A percentile compares a stretch with the other conserved stretches of the same genome.
Conservation (phyloP, 768 basidiomycete species). For the Pleurotus giganteus region DNA sequence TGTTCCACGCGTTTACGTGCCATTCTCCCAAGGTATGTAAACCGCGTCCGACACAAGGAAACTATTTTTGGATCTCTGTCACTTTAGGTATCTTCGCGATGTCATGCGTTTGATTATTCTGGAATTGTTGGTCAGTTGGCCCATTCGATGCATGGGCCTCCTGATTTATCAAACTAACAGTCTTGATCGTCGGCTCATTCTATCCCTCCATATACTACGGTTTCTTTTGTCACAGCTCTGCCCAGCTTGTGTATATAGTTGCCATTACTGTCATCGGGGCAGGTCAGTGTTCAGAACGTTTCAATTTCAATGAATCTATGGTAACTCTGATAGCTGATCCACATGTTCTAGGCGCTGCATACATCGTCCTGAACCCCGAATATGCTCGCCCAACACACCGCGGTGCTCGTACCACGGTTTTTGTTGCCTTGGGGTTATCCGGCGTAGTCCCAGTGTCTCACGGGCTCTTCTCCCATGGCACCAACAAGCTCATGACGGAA, state of each 20-base stretch:
- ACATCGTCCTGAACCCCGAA: slow-evolving; percentile 75
- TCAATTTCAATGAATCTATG: slow-evolving; percentile 11
- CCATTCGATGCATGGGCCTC: slow-evolving; percentile 10
- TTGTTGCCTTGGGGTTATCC: slow-evolving; percentile 73
- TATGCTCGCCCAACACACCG: slow-evolving; percentile 76
- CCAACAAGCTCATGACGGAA: slow-evolving; percentile 47
- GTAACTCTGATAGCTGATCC: slow-evolving; percentile 18
- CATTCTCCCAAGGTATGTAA: slow-evolving; percentile 64
- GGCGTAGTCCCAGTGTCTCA: slow-evolving; percentile 71
- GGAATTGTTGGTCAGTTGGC: slow-evolving; percentile 57
- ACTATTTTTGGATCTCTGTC: slow-evolving; percentile 12
- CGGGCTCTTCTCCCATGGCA: slow-evolving; percentile 56
- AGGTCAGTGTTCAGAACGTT: slow-evolving; percentile 42
- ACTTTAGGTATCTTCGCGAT: slow-evolving; percentile 52
- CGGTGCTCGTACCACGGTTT: slow-evolving; percentile 73
- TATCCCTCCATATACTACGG: slow-evolving; percentile 77
- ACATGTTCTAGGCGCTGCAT: slow-evolving; percentile 52
- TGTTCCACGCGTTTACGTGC: slow-evolving; percentile 70
- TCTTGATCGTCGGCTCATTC: slow-evolving; percentile 76
- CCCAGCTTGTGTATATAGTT: slow-evolving; percentile 54
- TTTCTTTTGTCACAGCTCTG: slow-evolving; percentile 62
- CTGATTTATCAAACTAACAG: slow-evolving; percentile 20
- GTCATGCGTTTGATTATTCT: slow-evolving; percentile 71
- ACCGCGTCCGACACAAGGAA: slow-evolving; percentile 15
- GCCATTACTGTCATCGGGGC: slow-evolving; percentile 50